Conservation (phyloP, 2,329 filamentous ascomycete genomes). For the Fusarium fracticaudum region DNA sequence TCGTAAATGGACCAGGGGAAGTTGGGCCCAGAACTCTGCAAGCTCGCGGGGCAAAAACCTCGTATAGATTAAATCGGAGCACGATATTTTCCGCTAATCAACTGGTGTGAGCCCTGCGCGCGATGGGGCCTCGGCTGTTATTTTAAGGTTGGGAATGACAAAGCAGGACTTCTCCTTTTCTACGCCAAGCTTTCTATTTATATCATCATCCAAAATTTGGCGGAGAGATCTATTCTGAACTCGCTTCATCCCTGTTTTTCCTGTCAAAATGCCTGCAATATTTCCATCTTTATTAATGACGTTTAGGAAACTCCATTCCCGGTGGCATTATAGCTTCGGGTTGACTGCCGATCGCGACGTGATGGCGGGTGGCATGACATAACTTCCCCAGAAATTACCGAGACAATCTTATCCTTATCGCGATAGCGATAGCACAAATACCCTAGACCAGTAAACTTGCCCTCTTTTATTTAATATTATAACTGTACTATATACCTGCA, state of each 20-base stretch:
- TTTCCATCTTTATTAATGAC: not conserved
- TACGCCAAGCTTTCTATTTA: conserved; percentile 4
- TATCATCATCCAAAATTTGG: not conserved
- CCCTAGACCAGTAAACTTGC: not conserved
- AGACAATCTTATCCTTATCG: not conserved
- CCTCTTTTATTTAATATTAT: too few species aligned
- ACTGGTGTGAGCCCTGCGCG: not conserved
- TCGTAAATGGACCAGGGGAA: not conserved
- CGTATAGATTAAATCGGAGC: conserved; percentile 16
- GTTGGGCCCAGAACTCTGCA: not conserved
- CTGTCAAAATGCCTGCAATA: not conserved
- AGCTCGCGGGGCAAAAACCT: not conserved
- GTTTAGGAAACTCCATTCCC: not conserved
- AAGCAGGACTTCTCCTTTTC: not conserved
- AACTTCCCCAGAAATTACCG: not conserved
- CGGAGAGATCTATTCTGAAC: not conserved
- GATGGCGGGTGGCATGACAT: not conserved
- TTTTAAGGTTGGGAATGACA: not conserved
- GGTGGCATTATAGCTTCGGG: not conserved
- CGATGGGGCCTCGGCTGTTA: conserved; percentile 4
- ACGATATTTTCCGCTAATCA: conserved; percentile 29
- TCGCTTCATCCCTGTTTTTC: not conserved
- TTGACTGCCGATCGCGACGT: not conserved
- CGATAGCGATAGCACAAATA: not conserved
- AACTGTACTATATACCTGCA: too few species aligned